Evolutionary conservation across 768 basidiomycete genomes (phyloP).

Genomic region (Thelephora ganbajun): DNA sequence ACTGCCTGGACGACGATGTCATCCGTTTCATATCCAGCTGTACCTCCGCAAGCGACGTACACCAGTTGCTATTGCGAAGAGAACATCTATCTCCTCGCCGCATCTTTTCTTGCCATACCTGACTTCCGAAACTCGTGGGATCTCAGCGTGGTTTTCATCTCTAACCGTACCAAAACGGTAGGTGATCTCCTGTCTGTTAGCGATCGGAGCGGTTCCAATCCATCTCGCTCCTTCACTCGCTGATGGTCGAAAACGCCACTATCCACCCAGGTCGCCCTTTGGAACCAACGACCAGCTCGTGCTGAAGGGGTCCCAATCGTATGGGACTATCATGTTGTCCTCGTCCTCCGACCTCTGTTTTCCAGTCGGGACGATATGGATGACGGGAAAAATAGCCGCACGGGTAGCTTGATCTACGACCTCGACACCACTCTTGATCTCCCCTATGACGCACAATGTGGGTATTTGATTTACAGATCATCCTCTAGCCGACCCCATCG

Average conservation of each 20-base stretch:
- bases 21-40: no score
- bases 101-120: constrained; percentile 23
- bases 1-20: no score
- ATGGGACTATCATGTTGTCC: constrained; percentile 69
- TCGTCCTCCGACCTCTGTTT: constrained; percentile 31
- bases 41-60: constrained; percentile 31
- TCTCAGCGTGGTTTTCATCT: constrained; percentile 46
- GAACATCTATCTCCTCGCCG: constrained; percentile 49
- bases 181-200: constrained; percentile 8
- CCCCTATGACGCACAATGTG: constrained; percentile 41
- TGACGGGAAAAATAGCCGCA: not conserved
- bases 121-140: constrained; percentile 28
- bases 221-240: not conserved
- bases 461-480: constrained; percentile 7
- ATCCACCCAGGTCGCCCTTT: constrained; percentile 41
- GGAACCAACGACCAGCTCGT: constrained; percentile 37
- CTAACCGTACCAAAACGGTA: constrained; percentile 46
- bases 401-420: constrained; percentile 45
- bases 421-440: constrained; percentile 39
- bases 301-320: constrained; percentile 28
- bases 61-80: constrained; percentile 62
- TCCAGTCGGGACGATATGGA: not conserved
- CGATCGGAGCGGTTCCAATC: not conserved
- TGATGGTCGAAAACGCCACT: not conserved
- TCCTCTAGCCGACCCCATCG: not conserved